Evolutionary conservation across 1,139 yeast genomes (phyloP), one percentile per base, ranked within the genome.

Genomic region (Yamadazyma spencermartinsiae): DNA sequence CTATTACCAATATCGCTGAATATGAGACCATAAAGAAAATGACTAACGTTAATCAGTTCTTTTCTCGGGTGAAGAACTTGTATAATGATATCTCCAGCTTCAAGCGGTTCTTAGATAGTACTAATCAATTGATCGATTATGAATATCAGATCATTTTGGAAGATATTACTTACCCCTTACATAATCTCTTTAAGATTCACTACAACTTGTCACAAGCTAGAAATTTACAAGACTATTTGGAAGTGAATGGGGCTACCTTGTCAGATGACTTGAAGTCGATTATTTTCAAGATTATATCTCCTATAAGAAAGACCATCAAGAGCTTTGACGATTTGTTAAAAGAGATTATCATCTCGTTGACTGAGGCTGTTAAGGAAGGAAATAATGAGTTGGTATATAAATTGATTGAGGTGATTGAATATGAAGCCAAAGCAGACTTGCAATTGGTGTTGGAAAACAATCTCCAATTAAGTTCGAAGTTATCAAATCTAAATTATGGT

Each of bases 381-480:
- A 87, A 90, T 55, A 61, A 65, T 23, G 79, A 84, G 20, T 65
- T 89, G 46, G 81, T 87, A 1, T 82, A 80, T 33, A 79, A 92
- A 40, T 60, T 86, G 34, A 80, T 89, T 28, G 84, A 86, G 48
- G 76, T 94, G 20, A 72, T 94, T 31, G 95, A 89, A 45, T 74
- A 68, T 47, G 99, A 94, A 58, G 86, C 85, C 46, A 70, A 75
- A 29, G 89, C 86, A 52, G 98, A 92, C 53, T 59, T 81, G 43
- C 81, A 82, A 49, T 69, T 81, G 23, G 56, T 65, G 8, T 66
- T 84, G n/a, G 64, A 77, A 42, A 60, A 69, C 31, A 72, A 70
- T 36, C 66, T 82, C 33, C 57, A 55, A 39, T 58, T 63, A 46
- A 52, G 45, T 38, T 50, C 44, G 12, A 52, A 50, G 21, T 49